phyloP scores from a whole-genome alignment of 2,329 filamentous ascomycete species.

The Alternaria triticimaculans region DNA sequence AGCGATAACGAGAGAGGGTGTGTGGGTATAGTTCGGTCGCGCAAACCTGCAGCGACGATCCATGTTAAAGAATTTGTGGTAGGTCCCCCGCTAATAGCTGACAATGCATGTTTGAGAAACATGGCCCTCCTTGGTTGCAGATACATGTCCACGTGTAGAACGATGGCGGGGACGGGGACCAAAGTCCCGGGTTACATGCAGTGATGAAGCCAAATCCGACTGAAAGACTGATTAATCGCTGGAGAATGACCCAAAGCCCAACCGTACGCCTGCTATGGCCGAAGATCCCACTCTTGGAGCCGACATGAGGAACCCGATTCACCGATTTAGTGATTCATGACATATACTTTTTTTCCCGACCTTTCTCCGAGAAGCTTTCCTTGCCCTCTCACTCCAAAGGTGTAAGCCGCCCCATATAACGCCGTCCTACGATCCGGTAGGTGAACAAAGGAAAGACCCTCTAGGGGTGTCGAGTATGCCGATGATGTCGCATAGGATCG shows the following conservation, averaged over 20 bases:
- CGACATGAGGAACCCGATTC: neutral
- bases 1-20: neutral
- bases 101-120: neutral
- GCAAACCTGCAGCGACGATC: neutral
- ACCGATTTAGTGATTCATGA: neutral
- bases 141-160: neutral
- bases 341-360: slow-evolving; percentile 3
- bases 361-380: neutral
- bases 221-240: neutral
- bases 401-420: slow-evolving; percentile 1
- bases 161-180: neutral
- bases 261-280: neutral
- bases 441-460: neutral
- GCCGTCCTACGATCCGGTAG: neutral
- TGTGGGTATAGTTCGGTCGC: neutral
- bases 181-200: neutral
- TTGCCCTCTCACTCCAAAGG: neutral
- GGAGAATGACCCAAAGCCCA: neutral
- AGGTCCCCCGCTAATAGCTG: neutral
- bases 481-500: slow-evolving; percentile 2
- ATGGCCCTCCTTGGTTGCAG: neutral
- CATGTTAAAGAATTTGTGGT: neutral
- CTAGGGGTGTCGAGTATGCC: neutral
- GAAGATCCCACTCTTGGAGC: neutral
- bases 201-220: neutral